Conservation (phyloP, 495 filamentous ascomycete genomes). For the Schizothecium vesticola region DNA sequence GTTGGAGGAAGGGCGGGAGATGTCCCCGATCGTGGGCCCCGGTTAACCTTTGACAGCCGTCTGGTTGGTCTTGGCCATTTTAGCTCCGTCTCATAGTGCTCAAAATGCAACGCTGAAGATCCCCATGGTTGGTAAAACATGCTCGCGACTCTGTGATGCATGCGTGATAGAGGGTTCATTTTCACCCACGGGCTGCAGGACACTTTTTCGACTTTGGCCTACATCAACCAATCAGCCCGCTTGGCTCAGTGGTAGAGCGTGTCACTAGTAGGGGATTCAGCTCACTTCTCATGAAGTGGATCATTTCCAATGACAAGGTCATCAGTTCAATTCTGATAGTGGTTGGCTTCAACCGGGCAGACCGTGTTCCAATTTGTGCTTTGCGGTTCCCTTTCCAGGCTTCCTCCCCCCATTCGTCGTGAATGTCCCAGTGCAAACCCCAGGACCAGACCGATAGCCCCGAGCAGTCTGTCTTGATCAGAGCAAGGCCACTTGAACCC, state of each 20-base stretch:
- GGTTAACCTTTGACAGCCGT: not conserved
- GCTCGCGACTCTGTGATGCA: not conserved
- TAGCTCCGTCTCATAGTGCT: not conserved
- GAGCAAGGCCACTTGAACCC: too few relatives aligned
- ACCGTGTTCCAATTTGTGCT: too few relatives aligned
- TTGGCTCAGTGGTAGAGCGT: constrained; percentile 8
- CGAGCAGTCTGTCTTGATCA: not conserved
- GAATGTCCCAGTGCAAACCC: not conserved
- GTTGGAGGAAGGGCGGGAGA: not conserved
- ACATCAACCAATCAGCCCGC: not conserved
- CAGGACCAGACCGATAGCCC: too few relatives aligned
- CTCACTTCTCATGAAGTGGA: too few relatives aligned
- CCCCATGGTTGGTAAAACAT: not conserved
- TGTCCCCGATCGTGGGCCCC: not conserved
- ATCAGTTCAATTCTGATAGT: constrained; percentile 7
- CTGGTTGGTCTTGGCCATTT: not conserved
- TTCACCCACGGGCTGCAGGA: not conserved
- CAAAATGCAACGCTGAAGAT: not conserved
- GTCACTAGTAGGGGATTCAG: constrained; percentile 5
- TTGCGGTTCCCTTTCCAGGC: too few relatives aligned
- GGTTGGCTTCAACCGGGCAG: not conserved
- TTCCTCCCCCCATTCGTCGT: not conserved
- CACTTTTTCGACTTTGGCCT: not conserved
- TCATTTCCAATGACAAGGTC: not conserved
- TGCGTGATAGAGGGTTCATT: not conserved